Percentiles rank a stretch among this genome's conserved stretches.
phyloP scores from a whole-genome alignment of 495 filamentous ascomycete species.

The Hypoxylon subgilvum region DNA sequence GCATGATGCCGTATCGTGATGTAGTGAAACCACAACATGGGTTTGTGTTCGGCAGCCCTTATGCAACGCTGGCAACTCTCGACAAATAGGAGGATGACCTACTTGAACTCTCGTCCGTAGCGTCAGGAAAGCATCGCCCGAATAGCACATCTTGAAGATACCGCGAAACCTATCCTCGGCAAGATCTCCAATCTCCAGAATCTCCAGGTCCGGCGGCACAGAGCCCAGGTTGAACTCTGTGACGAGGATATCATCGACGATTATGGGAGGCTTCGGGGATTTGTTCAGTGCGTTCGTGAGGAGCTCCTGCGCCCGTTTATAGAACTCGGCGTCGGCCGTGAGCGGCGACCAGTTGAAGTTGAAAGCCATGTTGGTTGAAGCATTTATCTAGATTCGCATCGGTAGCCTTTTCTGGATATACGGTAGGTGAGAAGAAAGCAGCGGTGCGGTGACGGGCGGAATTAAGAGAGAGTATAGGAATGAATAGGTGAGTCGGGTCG shows the following conservation, averaged over 20 bases:
- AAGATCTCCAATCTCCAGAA: slow-evolving; percentile 94
- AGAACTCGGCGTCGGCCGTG: slow-evolving; percentile 89
- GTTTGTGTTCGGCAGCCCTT: background rate
- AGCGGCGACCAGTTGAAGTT: slow-evolving; percentile 99
- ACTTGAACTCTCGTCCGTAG: slow-evolving; percentile 92
- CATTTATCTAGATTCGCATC: slow-evolving; percentile 38
- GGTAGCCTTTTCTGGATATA: slow-evolving; percentile 1
- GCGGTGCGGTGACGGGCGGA: slow-evolving; percentile 10
- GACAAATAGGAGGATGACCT: slow-evolving; percentile 40
- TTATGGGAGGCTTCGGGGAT: slow-evolving; percentile 96
- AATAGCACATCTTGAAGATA: slow-evolving; percentile 99
- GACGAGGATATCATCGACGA: slow-evolving; percentile 98
- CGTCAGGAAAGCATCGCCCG: slow-evolving; percentile 91
- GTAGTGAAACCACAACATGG: slow-evolving; percentile 17
- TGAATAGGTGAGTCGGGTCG: slow-evolving; percentile 26
- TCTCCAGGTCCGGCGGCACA: slow-evolving; percentile 90
- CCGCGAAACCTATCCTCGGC: slow-evolving; percentile 96
- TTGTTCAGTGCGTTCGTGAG: slow-evolving; percentile 96
- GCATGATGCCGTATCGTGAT: slow-evolving; percentile 16
- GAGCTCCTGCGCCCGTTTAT: slow-evolving; percentile 88
- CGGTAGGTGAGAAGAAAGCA: slow-evolving; percentile 1
- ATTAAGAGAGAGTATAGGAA: slow-evolving; percentile 12
- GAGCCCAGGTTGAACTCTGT: slow-evolving; percentile 95
- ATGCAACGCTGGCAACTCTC: background rate
- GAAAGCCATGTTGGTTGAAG: slow-evolving; percentile 81